Evolutionary conservation across 768 basidiomycete genomes (phyloP), one percentile per base, ranked within the genome.

Genomic region (Mrakia blollopis): DNA sequence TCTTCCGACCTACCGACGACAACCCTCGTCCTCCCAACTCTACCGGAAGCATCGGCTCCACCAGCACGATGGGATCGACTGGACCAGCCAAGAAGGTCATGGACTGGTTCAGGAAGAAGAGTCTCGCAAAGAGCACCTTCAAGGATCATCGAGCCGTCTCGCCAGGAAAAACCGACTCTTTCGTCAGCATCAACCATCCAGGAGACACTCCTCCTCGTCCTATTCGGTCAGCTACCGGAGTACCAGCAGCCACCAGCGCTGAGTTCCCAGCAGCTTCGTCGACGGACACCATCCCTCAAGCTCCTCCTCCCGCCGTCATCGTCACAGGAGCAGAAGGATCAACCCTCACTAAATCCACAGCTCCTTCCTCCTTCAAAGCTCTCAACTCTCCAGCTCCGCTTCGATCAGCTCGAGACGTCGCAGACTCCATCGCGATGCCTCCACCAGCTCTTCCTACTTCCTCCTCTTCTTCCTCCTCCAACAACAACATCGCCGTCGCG

Each of bases 61-160:
- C 72, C 35, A 74, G 79, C 44, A 79, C 81, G 67, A 79, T 73
- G 23, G 83, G 82, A 0, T 83, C 82, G n/a, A 82, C 81, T 39
- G 81, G 80, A 41, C 82, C 83, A 83, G 94, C 96, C 6, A 89
- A 90, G 83, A 93, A 91, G 82, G 97, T 99, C 73, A 98, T 98
- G 96, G 91, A 94, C 80, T 99, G 97, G 97, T 98, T 99, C 88
- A 87, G 86, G 57, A 81, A 85, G 44, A 85, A 85, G 79, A 84
- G 84, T 57, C 76, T 84, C 32, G 71, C 73, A 57, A 62, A 61
- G 62, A 61, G 37, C 13, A 62, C 35, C 35, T 68, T 68, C 37
- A 41, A 5, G 23, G 65, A 68, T 37, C 65, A 68, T n/a, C 32
- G 65, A 39, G 72, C 72, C 5, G 50, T 72, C 39, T 39, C 75